Percentiles rank a stretch among this genome's conserved stretches.
Evolutionary conservation across 257 asterid species (phyloP).

Genomic region (Perilla frutescens): DNA sequence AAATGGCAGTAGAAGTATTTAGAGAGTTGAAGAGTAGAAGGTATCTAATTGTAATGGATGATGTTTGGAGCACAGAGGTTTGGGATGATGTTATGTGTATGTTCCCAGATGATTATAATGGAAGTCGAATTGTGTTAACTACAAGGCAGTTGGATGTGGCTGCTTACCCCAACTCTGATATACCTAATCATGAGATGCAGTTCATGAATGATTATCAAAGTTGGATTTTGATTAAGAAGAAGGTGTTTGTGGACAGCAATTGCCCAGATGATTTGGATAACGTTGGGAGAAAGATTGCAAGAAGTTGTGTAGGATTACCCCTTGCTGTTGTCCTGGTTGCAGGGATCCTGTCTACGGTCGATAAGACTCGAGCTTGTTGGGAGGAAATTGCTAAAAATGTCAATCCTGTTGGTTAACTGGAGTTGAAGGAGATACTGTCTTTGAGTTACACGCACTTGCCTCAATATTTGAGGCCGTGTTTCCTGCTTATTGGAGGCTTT

Average conservation of each 20-base stretch:
- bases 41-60: not conserved
- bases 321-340: conserved; percentile 8
- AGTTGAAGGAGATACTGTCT: not conserved
- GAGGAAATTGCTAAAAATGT: not conserved
- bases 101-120: conserved; percentile 14
- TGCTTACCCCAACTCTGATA: not conserved
- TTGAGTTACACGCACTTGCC: conserved; percentile 18
- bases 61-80: not conserved
- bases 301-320: conserved; percentile 8
- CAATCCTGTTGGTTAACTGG: not conserved
- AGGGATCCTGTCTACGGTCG: not conserved
- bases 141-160: not conserved
- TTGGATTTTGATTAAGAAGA: conserved; percentile 4
- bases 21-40: not conserved
- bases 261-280: not conserved
- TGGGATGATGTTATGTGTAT: not conserved
- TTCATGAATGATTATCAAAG: not conserved
- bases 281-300: not conserved
- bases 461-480: conserved; percentile 24
- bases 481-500: not conserved
- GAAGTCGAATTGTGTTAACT: conserved; percentile 28
- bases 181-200: not conserved
- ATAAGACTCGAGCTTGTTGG: not conserved
- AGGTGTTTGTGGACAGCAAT: not conserved
- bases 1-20: not conserved